phyloP scores from a whole-genome alignment of 441 rosid species.

The Euphorbia corollata region DNA sequence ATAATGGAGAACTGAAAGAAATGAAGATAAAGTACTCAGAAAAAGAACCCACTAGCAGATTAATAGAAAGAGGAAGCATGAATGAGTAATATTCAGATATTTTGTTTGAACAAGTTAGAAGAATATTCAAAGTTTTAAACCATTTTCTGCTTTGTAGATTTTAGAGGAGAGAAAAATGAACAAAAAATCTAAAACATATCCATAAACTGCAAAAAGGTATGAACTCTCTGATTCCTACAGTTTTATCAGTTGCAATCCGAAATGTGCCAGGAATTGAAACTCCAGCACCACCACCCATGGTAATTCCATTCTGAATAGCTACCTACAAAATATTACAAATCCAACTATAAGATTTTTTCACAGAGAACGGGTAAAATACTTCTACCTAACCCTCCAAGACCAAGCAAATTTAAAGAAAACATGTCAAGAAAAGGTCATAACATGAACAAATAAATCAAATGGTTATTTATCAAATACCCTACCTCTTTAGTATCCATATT shows the following conservation, averaged over 20 bases:
- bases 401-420: neutral
- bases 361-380: neutral
- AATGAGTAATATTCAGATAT: neutral
- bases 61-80: conserved; percentile 2
- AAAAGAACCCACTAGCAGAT: neutral
- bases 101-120: neutral
- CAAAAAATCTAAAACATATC: neutral
- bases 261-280: conserved; percentile 90
- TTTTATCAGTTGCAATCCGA: conserved; percentile 71
- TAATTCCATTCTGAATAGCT: conserved; percentile 73
- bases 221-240: conserved; percentile 41
- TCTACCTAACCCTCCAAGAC: neutral
- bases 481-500: neutral
- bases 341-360: conserved; percentile 2
- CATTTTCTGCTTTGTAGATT: neutral
- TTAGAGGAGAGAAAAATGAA: neutral
- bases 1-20: conserved; percentile 8
- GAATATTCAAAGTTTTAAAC: neutral
- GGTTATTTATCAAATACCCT: neutral
- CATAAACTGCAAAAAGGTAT: neutral
- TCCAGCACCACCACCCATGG: conserved; percentile 96
- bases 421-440: neutral
- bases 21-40: conserved; percentile 11
- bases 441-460: neutral
- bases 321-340: conserved; percentile 41